phyloP scores from a whole-genome alignment of 805 yeast genomes.

The Lipomyces anomalus region DNA sequence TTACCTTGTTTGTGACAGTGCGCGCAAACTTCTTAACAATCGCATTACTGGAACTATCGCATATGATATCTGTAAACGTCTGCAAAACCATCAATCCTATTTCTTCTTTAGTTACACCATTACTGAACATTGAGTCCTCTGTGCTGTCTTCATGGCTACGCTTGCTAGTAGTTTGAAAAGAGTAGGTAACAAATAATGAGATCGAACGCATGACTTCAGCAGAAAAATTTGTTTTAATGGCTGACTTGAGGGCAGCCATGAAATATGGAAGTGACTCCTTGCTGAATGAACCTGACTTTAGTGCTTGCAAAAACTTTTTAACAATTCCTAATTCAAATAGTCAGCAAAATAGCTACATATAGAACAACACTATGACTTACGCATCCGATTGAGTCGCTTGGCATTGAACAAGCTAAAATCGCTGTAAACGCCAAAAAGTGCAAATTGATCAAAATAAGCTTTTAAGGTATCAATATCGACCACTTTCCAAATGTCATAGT shows the following conservation, averaged over 20 bases:
- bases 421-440: slow-evolving; percentile 47
- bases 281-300: slow-evolving; percentile 41
- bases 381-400: slow-evolving; percentile 49
- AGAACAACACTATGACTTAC: slow-evolving; percentile 33
- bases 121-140: not conserved
- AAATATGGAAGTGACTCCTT: slow-evolving; percentile 37
- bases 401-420: slow-evolving; percentile 48
- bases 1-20: slow-evolving; percentile 49
- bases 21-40: slow-evolving; percentile 43
- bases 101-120: slow-evolving; percentile 19
- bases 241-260: slow-evolving; percentile 37
- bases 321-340: slow-evolving; percentile 27
- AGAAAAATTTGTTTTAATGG: slow-evolving; percentile 46
- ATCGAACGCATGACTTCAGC: slow-evolving; percentile 51
- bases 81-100: slow-evolving; percentile 31
- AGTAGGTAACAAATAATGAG: slow-evolving; percentile 48
- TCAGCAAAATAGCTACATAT: slow-evolving; percentile 24
- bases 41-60: slow-evolving; percentile 35
- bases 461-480: slow-evolving; percentile 43
- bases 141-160: not conserved
- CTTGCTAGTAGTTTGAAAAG: slow-evolving; percentile 29
- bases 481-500: slow-evolving; percentile 54
- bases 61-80: slow-evolving; percentile 38
- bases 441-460: slow-evolving; percentile 53
- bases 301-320: slow-evolving; percentile 45